Conservation (phyloP, 2,329 filamentous ascomycete species). For the Fusarium sarcochroum region DNA sequence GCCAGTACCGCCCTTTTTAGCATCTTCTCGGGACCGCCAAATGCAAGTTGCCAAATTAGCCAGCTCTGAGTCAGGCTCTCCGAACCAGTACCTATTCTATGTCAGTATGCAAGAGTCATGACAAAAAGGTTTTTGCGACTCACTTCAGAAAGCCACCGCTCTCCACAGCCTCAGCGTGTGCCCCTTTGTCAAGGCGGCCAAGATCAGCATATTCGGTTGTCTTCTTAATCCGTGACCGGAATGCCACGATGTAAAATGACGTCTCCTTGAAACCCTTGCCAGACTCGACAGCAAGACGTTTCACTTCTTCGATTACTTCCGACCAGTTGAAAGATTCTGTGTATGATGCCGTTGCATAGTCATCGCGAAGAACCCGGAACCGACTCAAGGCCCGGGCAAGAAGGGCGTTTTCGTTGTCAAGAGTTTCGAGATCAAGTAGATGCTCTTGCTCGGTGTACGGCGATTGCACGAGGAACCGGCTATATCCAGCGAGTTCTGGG, state of each 20-base stretch:
- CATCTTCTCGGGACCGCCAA: constrained; percentile 73
- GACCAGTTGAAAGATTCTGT: constrained; percentile 82
- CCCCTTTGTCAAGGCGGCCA: constrained; percentile 80
- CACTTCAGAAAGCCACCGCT: constrained; percentile 87
- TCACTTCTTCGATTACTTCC: constrained; percentile 71
- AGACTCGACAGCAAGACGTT: constrained; percentile 62
- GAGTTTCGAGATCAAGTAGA: constrained; percentile 77
- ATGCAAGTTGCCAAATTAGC: constrained; percentile 87
- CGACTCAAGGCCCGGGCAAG: constrained; percentile 79
- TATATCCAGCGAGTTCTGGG: constrained; percentile 27
- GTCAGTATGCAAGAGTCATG: constrained; percentile 34
- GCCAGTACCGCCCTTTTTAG: constrained; percentile 70
- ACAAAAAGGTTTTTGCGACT: constrained; percentile 39
- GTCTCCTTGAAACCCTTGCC: constrained; percentile 70
- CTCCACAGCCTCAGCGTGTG: constrained; percentile 83
- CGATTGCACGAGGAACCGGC: constrained; percentile 72
- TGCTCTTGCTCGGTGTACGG: constrained; percentile 81
- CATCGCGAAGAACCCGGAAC: constrained; percentile 72
- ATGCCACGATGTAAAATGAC: constrained; percentile 87
- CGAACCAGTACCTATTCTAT: constrained; percentile 84
- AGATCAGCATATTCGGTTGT: constrained; percentile 77
- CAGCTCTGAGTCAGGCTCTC: constrained; percentile 75
- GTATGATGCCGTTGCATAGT: constrained; percentile 85
- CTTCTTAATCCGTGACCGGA: constrained; percentile 79
- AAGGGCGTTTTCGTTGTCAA: constrained; percentile 76